Conservation (phyloP, 108 stramenopile species). For the Nitzschia palea region DNA sequence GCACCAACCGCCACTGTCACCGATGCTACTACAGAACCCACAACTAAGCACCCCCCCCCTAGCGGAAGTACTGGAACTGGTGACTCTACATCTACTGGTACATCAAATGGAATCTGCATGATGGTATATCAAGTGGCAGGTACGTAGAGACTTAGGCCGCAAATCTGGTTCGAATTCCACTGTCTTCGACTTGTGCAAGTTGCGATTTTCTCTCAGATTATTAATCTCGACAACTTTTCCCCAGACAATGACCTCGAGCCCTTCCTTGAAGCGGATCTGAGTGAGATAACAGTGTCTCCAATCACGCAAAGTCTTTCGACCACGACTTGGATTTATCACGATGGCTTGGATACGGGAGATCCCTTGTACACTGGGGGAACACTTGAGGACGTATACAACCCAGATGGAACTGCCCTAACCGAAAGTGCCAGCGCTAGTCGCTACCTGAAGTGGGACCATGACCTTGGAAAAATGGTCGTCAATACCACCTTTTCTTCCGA, state of each 20-base stretch:
- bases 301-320: background rate
- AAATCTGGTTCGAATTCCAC: no score
- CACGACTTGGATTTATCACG: conserved; percentile 3
- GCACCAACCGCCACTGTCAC: no score
- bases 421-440: background rate
- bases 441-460: conserved; percentile 9
- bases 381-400: background rate
- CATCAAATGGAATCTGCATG: no score
- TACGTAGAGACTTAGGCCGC: no score
- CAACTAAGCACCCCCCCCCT: no score
- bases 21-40: no score
- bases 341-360: background rate
- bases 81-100: no score
- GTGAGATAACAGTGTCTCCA: background rate
- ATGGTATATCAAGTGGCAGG: no score
- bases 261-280: background rate
- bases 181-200: no score
- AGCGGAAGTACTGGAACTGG: no score
- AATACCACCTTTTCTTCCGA: background rate
- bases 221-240: no score
- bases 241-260: background rate
- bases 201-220: no score
- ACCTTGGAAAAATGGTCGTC: conserved; percentile 3
- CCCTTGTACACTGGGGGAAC: background rate
- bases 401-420: background rate